These are phyloP conservation scores for Triangularia setosa DNA, from an alignment of 2,329 filamentous ascomycete species.

Conservation along the genomic window DNA sequence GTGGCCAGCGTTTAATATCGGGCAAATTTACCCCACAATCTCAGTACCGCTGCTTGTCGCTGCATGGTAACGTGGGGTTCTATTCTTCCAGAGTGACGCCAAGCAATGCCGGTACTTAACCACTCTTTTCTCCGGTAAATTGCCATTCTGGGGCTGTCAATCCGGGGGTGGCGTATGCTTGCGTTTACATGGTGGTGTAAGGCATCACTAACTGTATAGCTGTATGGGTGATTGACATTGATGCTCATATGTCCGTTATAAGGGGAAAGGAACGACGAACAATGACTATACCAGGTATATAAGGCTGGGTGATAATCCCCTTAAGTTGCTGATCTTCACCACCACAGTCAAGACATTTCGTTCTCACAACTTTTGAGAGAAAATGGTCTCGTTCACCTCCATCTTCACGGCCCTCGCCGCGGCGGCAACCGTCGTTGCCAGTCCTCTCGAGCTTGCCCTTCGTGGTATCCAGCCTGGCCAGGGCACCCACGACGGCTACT, in stretches of 20 bases:
- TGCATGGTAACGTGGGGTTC: slow-evolving; percentile 1
- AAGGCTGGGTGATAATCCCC: neutral
- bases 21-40: slow-evolving; percentile 1
- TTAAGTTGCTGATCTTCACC: neutral
- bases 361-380: neutral
- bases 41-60: neutral
- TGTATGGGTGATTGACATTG: neutral
- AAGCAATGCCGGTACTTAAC: slow-evolving; percentile 7
- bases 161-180: neutral
- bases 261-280: neutral
- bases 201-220: neutral
- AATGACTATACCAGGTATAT: neutral
- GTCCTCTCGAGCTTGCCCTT: slow-evolving; percentile 14
- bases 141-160: neutral
- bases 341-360: neutral
- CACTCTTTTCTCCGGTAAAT: slow-evolving; percentile 5
- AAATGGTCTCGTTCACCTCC: slow-evolving; percentile 17
- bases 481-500: slow-evolving; percentile 38
- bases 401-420: slow-evolving; percentile 10
- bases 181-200: neutral
- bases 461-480: slow-evolving; percentile 20
- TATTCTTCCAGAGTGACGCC: slow-evolving; percentile 8
- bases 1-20: neutral
- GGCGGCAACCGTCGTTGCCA: slow-evolving; percentile 9
- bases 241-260: neutral